A percentile compares a stretch with the other conserved stretches of the same genome.
phyloP scores from a whole-genome alignment of 2,329 filamentous ascomycete species.

The Aureobasidium sp. region DNA sequence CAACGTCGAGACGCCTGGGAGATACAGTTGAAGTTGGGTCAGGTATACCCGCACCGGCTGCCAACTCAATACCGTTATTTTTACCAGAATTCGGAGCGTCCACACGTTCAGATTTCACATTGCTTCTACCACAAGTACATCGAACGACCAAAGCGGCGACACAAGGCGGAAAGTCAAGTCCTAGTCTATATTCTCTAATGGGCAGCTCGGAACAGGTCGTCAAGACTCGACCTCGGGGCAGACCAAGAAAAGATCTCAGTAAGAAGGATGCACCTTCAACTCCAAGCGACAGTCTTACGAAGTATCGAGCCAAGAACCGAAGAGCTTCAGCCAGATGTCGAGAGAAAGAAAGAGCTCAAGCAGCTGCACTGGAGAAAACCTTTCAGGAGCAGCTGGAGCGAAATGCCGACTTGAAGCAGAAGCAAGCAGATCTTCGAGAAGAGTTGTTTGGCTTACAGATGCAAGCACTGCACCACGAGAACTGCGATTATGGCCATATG shows the following conservation, averaged over 20 bases:
- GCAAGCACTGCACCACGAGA: background rate
- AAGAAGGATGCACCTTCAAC: background rate
- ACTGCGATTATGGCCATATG: background rate
- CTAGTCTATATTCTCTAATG: no score
- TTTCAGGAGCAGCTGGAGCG: background rate
- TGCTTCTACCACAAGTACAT: no score
- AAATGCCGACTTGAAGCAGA: background rate
- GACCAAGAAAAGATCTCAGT: background rate
- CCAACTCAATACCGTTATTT: no score
- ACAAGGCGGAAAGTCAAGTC: no score
- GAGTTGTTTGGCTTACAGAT: background rate
- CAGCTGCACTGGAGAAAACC: background rate
- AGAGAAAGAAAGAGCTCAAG: background rate
- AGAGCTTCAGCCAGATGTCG: background rate
- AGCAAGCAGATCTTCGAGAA: background rate
- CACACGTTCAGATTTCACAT: no score
- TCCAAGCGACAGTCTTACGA: background rate
- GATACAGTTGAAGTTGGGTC: no score
- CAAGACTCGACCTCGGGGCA: background rate
- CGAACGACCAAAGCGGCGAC: no score
- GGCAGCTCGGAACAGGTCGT: background rate
- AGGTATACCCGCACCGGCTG: no score
- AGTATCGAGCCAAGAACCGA: background rate
- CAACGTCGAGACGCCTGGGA: no score
- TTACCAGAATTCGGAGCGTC: no score